phyloP scores from a whole-genome alignment of 1,284 basidiomycete species.

The Naganishia sp. region DNA sequence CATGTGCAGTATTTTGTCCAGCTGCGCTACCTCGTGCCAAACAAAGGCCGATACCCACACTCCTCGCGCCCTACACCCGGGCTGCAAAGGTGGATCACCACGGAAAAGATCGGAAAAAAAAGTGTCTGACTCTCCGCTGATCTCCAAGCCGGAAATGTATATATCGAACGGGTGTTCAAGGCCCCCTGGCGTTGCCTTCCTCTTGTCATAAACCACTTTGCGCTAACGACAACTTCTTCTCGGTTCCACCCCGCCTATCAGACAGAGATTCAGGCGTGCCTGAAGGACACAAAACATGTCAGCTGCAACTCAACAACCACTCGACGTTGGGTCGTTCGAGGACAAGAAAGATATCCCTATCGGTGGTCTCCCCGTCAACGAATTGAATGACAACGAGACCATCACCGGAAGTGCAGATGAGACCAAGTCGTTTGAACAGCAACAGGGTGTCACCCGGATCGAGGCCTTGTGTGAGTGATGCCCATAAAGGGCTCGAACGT shows the following conservation, averaged over 20 bases:
- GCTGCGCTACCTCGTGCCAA: too few species aligned
- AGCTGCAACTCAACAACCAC: conserved; percentile 5
- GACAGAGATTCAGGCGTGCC: neutral
- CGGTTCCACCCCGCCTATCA: neutral
- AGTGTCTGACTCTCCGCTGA: neutral
- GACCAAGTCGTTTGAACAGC: conserved; percentile 23
- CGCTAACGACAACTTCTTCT: neutral
- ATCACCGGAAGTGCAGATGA: neutral
- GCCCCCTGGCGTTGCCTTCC: neutral
- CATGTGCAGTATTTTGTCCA: neutral
- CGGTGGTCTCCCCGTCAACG: conserved; percentile 10
- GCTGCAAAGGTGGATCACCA: neutral
- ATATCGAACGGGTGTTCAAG: too few species aligned
- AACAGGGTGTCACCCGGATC: conserved; percentile 33
- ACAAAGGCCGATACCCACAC: too few species aligned
- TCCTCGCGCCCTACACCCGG: neutral
- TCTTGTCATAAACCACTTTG: neutral
- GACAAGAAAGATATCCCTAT: conserved; percentile 23
- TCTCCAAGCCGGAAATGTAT: too few species aligned
- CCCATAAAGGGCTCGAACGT: neutral
- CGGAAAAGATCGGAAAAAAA: conserved; percentile 1
- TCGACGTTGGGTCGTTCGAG: conserved; percentile 15
- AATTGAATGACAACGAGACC: neutral
- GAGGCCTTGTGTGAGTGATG: conserved; percentile 32
- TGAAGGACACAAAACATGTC: neutral